Conservation (phyloP, 139 green algal species). For the Chlorella sp. region DNA sequence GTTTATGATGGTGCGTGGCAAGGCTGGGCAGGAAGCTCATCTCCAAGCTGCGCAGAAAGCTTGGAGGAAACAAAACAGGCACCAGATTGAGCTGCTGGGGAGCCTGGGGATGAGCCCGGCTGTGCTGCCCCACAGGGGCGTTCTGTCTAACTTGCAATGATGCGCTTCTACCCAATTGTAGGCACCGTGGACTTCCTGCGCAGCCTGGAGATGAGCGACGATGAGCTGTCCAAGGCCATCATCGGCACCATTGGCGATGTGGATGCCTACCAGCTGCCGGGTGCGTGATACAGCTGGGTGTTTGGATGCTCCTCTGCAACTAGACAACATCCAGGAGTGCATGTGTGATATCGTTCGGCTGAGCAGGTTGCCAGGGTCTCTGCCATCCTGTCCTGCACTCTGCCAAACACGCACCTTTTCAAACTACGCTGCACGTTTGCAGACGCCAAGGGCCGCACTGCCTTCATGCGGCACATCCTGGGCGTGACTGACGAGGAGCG, state of each 20-base stretch:
- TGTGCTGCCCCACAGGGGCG: background rate
- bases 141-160: too few species aligned
- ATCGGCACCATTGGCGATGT: conserved; percentile 96
- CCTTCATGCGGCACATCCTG: conserved; percentile 92
- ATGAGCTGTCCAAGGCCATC: conserved; percentile 95
- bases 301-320: too few species aligned
- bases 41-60: background rate
- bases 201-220: conserved; percentile 76
- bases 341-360: too few species aligned
- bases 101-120: background rate
- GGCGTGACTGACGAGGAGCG: conserved; percentile 92
- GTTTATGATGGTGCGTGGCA: conserved; percentile 58
- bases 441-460: conserved; percentile 84
- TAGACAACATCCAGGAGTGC: too few species aligned
- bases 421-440: background rate
- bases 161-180: too few species aligned
- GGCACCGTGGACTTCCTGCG: conserved; percentile 87
- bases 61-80: background rate
- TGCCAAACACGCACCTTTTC: too few species aligned
- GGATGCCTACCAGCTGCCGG: conserved; percentile 93
- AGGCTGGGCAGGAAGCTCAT: background rate
- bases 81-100: background rate
- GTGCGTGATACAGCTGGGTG: too few species aligned
- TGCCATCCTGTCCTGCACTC: too few species aligned
- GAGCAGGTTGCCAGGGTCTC: too few species aligned